Evolutionary conservation across 225 moss, liverwort and hornwort species (phyloP).

Genomic region (Bryum argenteum): DNA sequence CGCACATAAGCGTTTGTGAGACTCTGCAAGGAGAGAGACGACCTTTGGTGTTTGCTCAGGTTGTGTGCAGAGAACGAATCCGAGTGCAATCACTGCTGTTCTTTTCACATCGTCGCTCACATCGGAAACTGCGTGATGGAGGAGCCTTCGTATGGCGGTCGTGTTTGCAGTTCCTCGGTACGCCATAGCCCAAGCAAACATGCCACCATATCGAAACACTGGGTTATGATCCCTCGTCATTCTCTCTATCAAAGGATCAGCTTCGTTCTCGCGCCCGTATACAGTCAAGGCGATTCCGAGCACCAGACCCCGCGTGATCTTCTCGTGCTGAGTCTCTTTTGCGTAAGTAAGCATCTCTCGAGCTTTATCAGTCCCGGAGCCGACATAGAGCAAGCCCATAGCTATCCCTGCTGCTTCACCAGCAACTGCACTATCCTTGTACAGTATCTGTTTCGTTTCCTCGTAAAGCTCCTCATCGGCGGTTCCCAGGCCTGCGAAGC

Average conservation of each 20-base stretch:
- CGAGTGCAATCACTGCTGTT: conserved; percentile 59
- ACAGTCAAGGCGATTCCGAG: conserved; percentile 84
- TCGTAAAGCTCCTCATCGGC: conserved; percentile 96
- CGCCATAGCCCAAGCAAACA: conserved; percentile 69
- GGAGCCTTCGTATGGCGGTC: conserved; percentile 55
- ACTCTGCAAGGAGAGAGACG: conserved; percentile 60
- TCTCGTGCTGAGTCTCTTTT: conserved; percentile 85
- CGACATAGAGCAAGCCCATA: conserved; percentile 83
- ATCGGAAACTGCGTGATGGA: conserved; percentile 61
- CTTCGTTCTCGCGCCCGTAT: conserved; percentile 89
- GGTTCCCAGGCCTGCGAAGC: conserved; percentile 81
- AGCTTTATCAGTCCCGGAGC: conserved; percentile 76
- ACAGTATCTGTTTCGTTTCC: conserved; percentile 73
- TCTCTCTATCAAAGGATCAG: conserved; percentile 85
- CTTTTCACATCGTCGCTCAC: conserved; percentile 64
- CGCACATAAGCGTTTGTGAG: conserved; percentile 63
- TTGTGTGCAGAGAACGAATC: conserved; percentile 66
- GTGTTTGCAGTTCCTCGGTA: conserved; percentile 68
- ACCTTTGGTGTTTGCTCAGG: conserved; percentile 66
- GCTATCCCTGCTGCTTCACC: conserved; percentile 97
- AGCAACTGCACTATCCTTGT: conserved; percentile 87
- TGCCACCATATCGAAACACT: conserved; percentile 58
- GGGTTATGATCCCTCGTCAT: conserved; percentile 66
- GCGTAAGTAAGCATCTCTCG: conserved; percentile 87
- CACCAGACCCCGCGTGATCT: conserved; percentile 79